Evolutionary conservation across 371 early-diverging fungal genomes (phyloP), one percentile per base, ranked within the genome.

Genomic region (Mucor circinelloides): DNA sequence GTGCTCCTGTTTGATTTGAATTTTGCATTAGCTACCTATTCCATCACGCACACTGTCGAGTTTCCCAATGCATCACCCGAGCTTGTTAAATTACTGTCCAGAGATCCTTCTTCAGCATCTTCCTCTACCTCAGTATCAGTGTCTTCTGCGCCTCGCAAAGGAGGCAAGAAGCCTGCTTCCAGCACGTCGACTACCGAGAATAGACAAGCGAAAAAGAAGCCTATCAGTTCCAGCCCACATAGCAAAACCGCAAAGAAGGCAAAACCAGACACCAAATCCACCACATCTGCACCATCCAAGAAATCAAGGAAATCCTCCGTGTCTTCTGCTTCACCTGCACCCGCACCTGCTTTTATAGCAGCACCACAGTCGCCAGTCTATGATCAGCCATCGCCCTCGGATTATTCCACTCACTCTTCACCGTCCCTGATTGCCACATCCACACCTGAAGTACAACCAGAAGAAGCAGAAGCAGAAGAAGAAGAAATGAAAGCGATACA

Each of bases 1-100:
- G 76, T 73, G 15, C 73, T 90, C 27, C 71, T 79, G 40, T 88
- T 87, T 65, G 90, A 90, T 65, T 79, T 90, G 46, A 85, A 87
- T 77, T 90, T 90, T 70, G 81, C 82, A 38, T 78, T 82, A 31
- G 63, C 75, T n/a, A 75, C 66, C 21, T 90, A 86, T 67, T 79
- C 86, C 28, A 76, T 77, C 13, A 56, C 71, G 5, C 80, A 83
- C 50, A 80, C 65, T 48, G 44, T 86, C 2, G 66, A 72, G 3
- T 73, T 79, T 52, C 66, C 66, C n/a, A 76, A 72, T 50, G 76
- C 79, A 44, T 68, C 77, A 12, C 65, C 74, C 0, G 74, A 77
- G 55, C 63, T 76, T 17, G 38, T 66, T 2, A 50, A 58, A 13
- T 32, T 70, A 40, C 38, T 70, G 21, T 60, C 65, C 25, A 50